These are phyloP conservation scores for Fusarium sp. DNA, from an alignment of 2,329 filamentous ascomycete genomes.

Conservation along the genomic window DNA sequence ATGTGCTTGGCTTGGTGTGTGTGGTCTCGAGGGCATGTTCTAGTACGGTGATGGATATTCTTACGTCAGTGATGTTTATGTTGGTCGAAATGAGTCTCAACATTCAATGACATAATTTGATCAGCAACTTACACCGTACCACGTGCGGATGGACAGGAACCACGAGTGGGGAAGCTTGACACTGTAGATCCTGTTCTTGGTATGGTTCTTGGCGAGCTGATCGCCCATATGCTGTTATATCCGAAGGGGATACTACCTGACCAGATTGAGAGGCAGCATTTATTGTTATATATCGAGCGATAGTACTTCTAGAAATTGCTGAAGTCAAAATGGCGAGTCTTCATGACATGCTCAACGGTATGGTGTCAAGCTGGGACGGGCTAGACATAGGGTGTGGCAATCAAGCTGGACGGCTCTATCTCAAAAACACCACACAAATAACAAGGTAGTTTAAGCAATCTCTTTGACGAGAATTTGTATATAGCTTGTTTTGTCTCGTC, in stretches of 20 bases:
- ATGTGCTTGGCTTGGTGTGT: neutral
- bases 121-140: neutral
- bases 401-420: neutral
- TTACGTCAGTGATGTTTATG: neutral
- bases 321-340: neutral
- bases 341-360: neutral
- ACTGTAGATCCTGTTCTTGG: neutral
- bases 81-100: neutral
- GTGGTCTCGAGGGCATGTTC: neutral
- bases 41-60: neutral
- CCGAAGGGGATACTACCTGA: no score
- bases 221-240: neutral
- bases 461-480: neutral
- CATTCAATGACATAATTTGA: neutral
- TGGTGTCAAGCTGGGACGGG: neutral
- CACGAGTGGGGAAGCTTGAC: neutral
- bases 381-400: neutral
- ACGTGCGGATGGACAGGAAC: conserved; percentile 15
- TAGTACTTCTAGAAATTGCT: neutral
- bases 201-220: no score
- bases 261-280: no score
- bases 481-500: neutral
- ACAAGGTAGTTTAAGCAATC: neutral
- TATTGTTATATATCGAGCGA: no score
- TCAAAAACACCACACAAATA: neutral